Evolutionary conservation across 2,329 filamentous ascomycete species (phyloP), one percentile per base, ranked within the genome.

Genomic region (Ceratocystis eucalypticola): DNA sequence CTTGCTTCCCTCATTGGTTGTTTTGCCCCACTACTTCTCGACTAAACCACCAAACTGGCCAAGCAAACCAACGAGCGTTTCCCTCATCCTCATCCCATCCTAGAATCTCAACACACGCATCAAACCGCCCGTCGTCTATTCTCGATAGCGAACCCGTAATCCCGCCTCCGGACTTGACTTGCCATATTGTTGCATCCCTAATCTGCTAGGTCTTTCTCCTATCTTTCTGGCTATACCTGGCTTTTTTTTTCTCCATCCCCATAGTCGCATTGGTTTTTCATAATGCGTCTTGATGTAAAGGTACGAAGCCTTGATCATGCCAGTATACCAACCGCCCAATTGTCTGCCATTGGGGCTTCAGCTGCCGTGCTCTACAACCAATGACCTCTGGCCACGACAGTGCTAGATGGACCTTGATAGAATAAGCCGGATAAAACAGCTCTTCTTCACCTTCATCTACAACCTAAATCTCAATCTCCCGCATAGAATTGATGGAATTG

Each of bases 211-310:
- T 41, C 59, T 45, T 61, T 61, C n/a, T 25, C 30, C 50, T 61
- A 22, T 22, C 37, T 33, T 12, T 12, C 59, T 45, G 28, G 15
- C 30, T 15, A 22, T 17, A 37, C 33, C 45, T 33, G 44, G 20
- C 8, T 62, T 33, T 28, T 41, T 17, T 61, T 33, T 30, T 41
- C 22, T 41, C 57, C 57, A 61, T 45, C 44, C 33, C 10, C 17
- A 25, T 20, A 44, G 10, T 61, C 25, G 46, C 48, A 28, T 53
- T 41, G 61, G 66, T 22, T 22, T 45, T 66, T 48, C 66, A 70
- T 65, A 55, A 70, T 70, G 69, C 69, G 69, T 68, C 66, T 70
- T 25, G 69, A 70, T 67, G 69, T 70, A 30, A 70, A 70, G 69
- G 69, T 70, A 67, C 17, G 61, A 41, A 44, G 22, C 25, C n/a